Evolutionary conservation across 805 yeast genomes (phyloP).

Genomic region (Candida hungchunana): DNA sequence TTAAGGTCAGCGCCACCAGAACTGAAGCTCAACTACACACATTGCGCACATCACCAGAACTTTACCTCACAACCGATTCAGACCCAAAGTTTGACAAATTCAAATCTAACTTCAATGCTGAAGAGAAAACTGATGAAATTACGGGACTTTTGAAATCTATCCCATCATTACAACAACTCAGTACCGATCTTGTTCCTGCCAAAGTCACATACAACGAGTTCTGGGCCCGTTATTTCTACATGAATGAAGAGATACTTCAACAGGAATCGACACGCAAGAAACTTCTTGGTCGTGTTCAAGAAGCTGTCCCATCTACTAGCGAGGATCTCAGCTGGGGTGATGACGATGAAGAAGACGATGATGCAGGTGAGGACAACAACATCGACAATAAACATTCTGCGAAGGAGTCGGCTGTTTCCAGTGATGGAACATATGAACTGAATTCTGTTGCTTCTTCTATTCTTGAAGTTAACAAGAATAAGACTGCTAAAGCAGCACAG

Average conservation of each 20-base stretch:
- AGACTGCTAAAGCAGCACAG: constrained; percentile 4
- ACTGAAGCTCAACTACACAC: constrained; percentile 60
- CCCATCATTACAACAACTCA: constrained; percentile 31
- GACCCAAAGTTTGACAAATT: constrained; percentile 34
- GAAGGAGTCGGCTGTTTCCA: constrained; percentile 27
- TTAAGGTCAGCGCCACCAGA: constrained; percentile 41
- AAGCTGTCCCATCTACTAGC: constrained; percentile 6
- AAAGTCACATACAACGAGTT: constrained; percentile 54
- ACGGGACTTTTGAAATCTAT: constrained; percentile 38
- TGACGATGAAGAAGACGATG: constrained; percentile 19
- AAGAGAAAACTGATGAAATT: constrained; percentile 47
- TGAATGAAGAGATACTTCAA: constrained; percentile 28
- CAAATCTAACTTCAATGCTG: constrained; percentile 37
- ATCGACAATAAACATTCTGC: constrained; percentile 1
- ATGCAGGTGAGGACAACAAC: constrained; percentile 10
- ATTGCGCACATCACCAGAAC: constrained; percentile 42
- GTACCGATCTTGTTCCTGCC: constrained; percentile 65
- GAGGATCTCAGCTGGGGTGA: constrained; percentile 19
- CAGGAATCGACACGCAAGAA: constrained; percentile 61
- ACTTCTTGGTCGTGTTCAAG: constrained; percentile 27
- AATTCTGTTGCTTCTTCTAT: constrained; percentile 35
- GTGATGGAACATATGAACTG: constrained; percentile 37
- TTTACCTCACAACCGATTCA: constrained; percentile 25
- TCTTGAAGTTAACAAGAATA: constrained; percentile 28
- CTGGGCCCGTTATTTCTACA: constrained; percentile 71